Evolutionary conservation across 2,329 filamentous ascomycete genomes (phyloP).

Genomic region (Macrophomina phaseolina): DNA sequence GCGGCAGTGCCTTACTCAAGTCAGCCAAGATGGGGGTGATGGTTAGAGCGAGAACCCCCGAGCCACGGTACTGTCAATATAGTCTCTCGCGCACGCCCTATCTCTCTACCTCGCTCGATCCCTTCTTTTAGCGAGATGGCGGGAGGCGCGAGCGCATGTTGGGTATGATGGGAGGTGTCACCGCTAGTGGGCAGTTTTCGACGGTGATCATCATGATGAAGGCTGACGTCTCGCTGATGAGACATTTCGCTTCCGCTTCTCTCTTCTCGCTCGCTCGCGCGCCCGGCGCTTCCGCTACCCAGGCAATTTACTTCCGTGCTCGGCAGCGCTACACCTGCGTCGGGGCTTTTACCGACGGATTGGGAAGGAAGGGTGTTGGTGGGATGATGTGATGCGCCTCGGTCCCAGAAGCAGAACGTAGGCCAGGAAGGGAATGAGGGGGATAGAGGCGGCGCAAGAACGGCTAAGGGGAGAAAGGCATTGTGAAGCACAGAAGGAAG

Average conservation of each 20-base stretch:
- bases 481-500: slow-evolving; percentile 16
- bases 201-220: background rate
- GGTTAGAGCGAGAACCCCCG: background rate
- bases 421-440: background rate
- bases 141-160: background rate
- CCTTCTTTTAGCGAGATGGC: background rate
- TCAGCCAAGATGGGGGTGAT: background rate
- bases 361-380: background rate
- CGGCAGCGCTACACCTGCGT: too few relatives aligned
- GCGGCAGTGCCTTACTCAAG: slow-evolving; percentile 12
- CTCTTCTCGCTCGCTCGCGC: background rate
- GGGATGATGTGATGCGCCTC: slow-evolving; percentile 14
- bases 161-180: background rate
- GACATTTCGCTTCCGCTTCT: background rate
- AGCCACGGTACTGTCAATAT: background rate
- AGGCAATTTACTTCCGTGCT: background rate
- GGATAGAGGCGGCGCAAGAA: background rate
- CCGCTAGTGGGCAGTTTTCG: background rate
- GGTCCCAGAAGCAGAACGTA: slow-evolving; percentile 2
- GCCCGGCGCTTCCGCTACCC: slow-evolving; percentile 2
- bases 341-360: background rate
- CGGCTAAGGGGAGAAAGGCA: background rate
- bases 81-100: too few relatives aligned
- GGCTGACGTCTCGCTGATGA: slow-evolving; percentile 21
- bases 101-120: too few relatives aligned